Base-by-base conservation (phyloP, 2,329 filamentous ascomycete species). In the Coniochaeta prunicola region DNA sequence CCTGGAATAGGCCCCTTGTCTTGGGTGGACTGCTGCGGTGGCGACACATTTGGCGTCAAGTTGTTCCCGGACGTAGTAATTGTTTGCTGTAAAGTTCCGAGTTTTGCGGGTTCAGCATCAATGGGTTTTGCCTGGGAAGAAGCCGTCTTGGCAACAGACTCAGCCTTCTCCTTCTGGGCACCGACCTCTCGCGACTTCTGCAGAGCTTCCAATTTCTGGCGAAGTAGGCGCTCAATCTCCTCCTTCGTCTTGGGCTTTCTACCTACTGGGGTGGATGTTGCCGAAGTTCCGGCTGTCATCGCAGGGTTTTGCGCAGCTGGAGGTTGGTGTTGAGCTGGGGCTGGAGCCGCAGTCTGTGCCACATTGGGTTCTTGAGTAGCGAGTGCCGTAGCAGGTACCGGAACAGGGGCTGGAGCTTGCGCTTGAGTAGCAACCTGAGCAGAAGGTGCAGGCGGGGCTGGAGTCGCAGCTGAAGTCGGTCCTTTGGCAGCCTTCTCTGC, bases 171-270 rank as follows among this genome's bases (percentile, higher is more conserved):
- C 57, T 70, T 71, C 59, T 71, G 72, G 40, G 71, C 70, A 54
- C 72, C 73, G 5, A 71, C 74, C 66, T 81, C 77, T 33, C 81
- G 76, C 36, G 80, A 76, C 65, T 84, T 86, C 64, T 85, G 85
- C 24, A 94, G 74, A 24, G 88, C 88, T 60, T 91, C 90, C 68
- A 96, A 87, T 64, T 91, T 91, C 68, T 91, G 84, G 63, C 90
- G 85, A 53, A 92, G 79, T 33, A 92, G 74, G 60, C 80, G 82
- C 59, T 90, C 90, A 61, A 90, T 96, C 63, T 91, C 82, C 19
- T 83, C 84, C 67, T 87, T 84, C 33, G 77, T 76, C 63, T 76
- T 83, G 66, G 74, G 24, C 34, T 70, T 67, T 5, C n/a, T 4
- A 2, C 64, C 57, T 10, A 38, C 21, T 9, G 60, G 36, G 8